Conservation (phyloP, 768 basidiomycete genomes). For the Leccinum imitatum region DNA sequence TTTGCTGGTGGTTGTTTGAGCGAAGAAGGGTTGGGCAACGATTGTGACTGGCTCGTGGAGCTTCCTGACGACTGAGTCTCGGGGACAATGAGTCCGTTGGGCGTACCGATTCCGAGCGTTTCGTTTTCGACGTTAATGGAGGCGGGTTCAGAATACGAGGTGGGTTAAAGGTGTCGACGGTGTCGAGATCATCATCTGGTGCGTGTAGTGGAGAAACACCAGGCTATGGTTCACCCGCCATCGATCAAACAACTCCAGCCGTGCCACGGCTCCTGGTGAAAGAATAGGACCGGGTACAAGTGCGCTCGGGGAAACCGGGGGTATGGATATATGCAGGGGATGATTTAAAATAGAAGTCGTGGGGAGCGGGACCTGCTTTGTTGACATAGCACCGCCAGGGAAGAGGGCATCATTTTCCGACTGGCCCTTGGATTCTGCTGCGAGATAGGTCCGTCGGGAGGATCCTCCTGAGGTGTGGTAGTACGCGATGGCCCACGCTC, state of each 20-base stretch:
- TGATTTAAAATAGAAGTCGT: background rate
- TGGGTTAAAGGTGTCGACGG: slow-evolving; percentile 1
- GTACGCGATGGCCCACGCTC: background rate
- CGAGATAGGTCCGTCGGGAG: background rate
- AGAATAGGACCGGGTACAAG: slow-evolving; percentile 12
- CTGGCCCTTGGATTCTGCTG: background rate
- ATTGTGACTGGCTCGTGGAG: background rate
- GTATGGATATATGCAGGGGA: slow-evolving; percentile 9
- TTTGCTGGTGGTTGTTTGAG: background rate
- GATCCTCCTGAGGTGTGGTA: background rate
- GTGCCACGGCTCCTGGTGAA: slow-evolving; percentile 28
- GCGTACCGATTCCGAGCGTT: slow-evolving; percentile 2
- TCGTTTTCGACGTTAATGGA: slow-evolving; percentile 1
- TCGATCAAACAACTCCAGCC: slow-evolving; percentile 32
- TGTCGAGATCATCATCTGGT: background rate
- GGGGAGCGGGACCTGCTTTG: background rate
- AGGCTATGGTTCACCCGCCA: slow-evolving; percentile 2
- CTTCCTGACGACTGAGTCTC: slow-evolving; percentile 32
- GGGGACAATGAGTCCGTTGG: slow-evolving; percentile 29
- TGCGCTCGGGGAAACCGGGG: background rate
- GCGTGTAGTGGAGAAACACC: background rate
- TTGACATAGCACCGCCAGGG: background rate
- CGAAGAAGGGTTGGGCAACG: background rate
- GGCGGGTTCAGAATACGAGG: slow-evolving; percentile 9
- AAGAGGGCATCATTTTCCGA: background rate